Evolutionary conservation across 345 rosid species (phyloP).

Genomic region (Eucalyptus pumila): DNA sequence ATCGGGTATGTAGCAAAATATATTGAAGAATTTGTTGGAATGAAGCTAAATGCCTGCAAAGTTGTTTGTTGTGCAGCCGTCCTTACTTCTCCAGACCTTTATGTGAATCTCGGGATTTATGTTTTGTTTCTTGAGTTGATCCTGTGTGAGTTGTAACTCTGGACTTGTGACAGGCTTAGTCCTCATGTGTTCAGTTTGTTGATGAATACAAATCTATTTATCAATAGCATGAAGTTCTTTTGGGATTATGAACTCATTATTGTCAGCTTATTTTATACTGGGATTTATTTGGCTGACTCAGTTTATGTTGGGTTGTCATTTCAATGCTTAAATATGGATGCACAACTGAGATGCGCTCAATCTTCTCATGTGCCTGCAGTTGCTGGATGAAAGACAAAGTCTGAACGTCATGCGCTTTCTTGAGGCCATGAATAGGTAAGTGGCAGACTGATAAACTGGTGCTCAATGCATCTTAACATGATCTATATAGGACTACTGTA

Average conservation of each 20-base stretch:
- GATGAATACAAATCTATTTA: background rate
- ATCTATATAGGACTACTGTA: background rate
- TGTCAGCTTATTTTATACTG: background rate
- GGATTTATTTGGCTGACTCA: background rate
- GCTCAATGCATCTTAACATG: background rate
- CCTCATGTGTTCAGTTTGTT: background rate
- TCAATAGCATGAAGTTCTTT: background rate
- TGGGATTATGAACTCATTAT: background rate
- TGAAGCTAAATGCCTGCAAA: background rate
- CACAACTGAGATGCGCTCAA: background rate
- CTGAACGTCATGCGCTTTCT: conserved; percentile 50
- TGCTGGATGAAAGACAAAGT: conserved; percentile 57
- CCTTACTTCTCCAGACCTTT: background rate
- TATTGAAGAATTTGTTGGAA: background rate
- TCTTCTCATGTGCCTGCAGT: conserved; percentile 11
- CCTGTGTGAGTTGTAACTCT: background rate
- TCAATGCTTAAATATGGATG: background rate
- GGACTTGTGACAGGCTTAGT: background rate
- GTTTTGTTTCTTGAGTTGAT: background rate
- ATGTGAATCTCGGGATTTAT: background rate
- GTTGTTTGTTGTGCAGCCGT: background rate
- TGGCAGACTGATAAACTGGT: background rate
- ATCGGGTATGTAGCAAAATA: background rate
- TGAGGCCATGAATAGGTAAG: conserved; percentile 47
- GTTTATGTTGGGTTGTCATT: background rate